Evolutionary conservation across 2,329 filamentous ascomycete species (phyloP).

Genomic region (Colletotrichum orchidophilum): DNA sequence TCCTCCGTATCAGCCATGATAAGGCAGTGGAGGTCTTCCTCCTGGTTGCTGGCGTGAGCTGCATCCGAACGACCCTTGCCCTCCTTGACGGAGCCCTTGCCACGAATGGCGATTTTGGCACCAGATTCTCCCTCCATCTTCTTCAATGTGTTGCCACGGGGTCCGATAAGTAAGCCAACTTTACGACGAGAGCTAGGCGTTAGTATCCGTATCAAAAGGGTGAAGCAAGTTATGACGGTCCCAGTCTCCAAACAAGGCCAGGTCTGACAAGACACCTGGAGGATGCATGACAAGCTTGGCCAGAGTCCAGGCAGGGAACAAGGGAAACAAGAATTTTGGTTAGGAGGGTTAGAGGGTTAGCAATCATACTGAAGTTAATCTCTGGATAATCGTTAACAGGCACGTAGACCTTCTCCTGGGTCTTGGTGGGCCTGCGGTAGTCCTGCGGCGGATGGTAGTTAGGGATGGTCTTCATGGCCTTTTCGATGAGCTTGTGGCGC

Average conservation of each 20-base stretch:
- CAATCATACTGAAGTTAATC: conserved; percentile 99
- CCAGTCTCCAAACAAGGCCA: conserved; percentile 42
- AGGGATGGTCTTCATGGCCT: conserved; percentile 99
- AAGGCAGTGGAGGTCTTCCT: conserved; percentile 97
- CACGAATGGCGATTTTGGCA: conserved; percentile 98
- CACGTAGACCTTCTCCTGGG: conserved; percentile 99
- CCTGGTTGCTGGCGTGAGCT: conserved; percentile 99
- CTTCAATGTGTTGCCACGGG: conserved; percentile 99
- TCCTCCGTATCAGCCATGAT: conserved; percentile 99
- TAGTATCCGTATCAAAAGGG: conserved; percentile 71
- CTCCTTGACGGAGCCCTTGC: conserved; percentile 99
- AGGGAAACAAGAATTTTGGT: conserved; percentile 55
- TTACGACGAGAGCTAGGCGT: conserved; percentile 87
- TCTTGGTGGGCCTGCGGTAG: conserved; percentile 98
- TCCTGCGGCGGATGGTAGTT: conserved; percentile 99
- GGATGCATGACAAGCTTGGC: conserved; percentile 51
- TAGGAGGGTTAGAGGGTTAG: conserved; percentile 95
- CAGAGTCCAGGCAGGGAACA: conserved; percentile 51
- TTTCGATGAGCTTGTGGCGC: conserved; percentile 97
- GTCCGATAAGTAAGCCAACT: conserved; percentile 99
- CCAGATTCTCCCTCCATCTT: conserved; percentile 99
- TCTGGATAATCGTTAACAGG: conserved; percentile 99
- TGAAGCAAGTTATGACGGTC: conserved; percentile 46
- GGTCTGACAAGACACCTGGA: conserved; percentile 38
- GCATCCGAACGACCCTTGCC: conserved; percentile 99